Evolutionary conservation across 2,329 filamentous ascomycete species (phyloP), one percentile per base, ranked within the genome.

Genomic region (Nothopassalora personata): DNA sequence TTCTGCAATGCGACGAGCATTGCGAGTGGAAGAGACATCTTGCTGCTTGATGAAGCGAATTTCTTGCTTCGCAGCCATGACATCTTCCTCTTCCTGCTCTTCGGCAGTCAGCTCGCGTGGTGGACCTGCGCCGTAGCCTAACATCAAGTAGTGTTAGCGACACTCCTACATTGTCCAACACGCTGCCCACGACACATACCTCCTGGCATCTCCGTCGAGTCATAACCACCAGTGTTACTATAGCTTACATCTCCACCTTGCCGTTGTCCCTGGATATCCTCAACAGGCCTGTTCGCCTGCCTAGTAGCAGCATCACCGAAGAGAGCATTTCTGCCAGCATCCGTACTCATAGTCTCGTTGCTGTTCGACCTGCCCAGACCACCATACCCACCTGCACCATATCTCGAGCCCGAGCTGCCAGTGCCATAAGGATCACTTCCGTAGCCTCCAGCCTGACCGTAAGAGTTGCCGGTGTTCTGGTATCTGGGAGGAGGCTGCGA

Each of bases 91-190:
- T 68, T 88, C 86, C 65, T 94, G 86, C 63, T 87, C 77, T 83
- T 96, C 90, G 1, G 86, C 90, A 0, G 90, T 96, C 65, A 96
- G 77, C 72, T 96, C 85, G 51, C 90, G 84, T 60, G 89, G 82
- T 58, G 87, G 86, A 54, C 89, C 85, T 5, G 77, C 69, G 9
- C 79, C 79, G 60, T 81, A 82, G 19, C 68, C 71, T 43, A 5
- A n/a, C 3, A 18, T n/a, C 7, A 5, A 5, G 39, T 15, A 43
- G 13, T n/a, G 39, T 43, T n/a, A 43, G 33, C 66, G 67, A n/a
- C 7, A 18, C 4, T n/a, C 13, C 23, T 23, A 18, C 15, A n/a
- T n/a, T 15, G n/a, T 34, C 31, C 13, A 15, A 43, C 7, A 36
- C 4, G 15, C 15, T 18, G 39, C 39, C 7, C 8, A 1, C 15